These are phyloP conservation scores for Setaria italica DNA, from an alignment of 202 grass and related monocot species.

Conservation along the genomic window DNA sequence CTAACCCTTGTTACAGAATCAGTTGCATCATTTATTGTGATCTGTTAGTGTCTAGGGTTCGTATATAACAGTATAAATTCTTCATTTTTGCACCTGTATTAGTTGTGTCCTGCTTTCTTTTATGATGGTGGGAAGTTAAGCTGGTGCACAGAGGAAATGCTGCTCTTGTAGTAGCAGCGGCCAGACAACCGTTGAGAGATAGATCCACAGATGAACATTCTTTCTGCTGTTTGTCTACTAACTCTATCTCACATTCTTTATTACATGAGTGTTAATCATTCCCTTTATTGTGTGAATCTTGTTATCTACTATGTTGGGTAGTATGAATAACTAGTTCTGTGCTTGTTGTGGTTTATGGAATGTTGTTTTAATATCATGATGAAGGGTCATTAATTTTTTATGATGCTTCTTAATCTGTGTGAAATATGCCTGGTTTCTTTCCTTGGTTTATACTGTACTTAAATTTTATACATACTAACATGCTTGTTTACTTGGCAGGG, in stretches of 20 bases:
- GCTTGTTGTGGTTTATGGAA: not conserved
- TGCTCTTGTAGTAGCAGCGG: conserved; percentile 46
- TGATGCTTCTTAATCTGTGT: not conserved
- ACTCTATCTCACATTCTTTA: conserved; percentile 64
- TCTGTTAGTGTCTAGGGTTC: not conserved
- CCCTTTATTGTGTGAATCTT: not conserved
- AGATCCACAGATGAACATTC: conserved; percentile 63
- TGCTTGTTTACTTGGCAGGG: conserved; percentile 47
- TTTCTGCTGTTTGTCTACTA: conserved; percentile 70
- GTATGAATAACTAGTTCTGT: not conserved
- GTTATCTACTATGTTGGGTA: no score
- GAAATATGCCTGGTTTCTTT: not conserved
- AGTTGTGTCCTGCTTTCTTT: conserved; percentile 22
- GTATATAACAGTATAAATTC: not conserved
- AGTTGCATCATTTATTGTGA: not conserved
- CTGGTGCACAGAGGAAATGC: conserved; percentile 55
- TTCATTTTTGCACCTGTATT: conserved; percentile 7
- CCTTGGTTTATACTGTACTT: not conserved
- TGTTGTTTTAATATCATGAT: not conserved
- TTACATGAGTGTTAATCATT: not conserved
- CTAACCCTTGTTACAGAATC: not conserved
- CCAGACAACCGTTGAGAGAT: conserved; percentile 76
- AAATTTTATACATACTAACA: not conserved
- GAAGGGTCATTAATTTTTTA: not conserved
- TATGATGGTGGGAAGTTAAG: conserved; percentile 26